Evolutionary conservation across 495 filamentous ascomycete species (phyloP), one percentile per base, ranked within the genome.

Genomic region (Podospora pseudopauciseta): DNA sequence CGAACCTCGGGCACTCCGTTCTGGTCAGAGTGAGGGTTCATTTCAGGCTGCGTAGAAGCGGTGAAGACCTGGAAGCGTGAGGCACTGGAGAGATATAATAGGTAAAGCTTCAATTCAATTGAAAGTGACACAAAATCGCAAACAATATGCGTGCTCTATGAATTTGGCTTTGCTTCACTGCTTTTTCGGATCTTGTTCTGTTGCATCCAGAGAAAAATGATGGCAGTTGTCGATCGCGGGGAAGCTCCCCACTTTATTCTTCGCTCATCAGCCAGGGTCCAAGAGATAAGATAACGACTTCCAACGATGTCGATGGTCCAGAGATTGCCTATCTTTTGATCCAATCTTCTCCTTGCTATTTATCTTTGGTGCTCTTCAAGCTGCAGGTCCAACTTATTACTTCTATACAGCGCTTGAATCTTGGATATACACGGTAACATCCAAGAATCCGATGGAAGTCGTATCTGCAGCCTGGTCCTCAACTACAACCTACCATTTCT

Each of bases 161-260:
- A 7, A 7, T 58, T 4, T 58, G 39, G 13, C 39, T 49, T 16
- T 49, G 39, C 39, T 11, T 5, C 9, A 11, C 9, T 49, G 7
- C 39, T 49, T 49, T 49, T 49, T 49, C 39, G 39, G 1, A 23
- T 13, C 2, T 6, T 49, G 9, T 49, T 49, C 39, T 49, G 39
- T 49, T 49, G 13, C 39, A 18, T 49, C 9, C 9, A 49, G 55
- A 58, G 23, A 23, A 58, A 20, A 18, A 0, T 20, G 18, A 5
- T 57, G 55, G 23, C n/a, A 26, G 23, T 26, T 18, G n/a, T 58
- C 13, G 23, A 49, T 49, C 13, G 55, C 1, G 55, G 55, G 55
- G 23, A 11, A 58, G 55, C 55, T 58, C 55, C 55, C 55, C 55
- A 58, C 55, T 58, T 58, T 58, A 58, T 58, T 49, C 55, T 58